A percentile compares a stretch with the other conserved stretches of the same genome.
Evolutionary conservation across 2,329 filamentous ascomycete genomes (phyloP).

Genomic region (Hymenoscyphus infarciens): DNA sequence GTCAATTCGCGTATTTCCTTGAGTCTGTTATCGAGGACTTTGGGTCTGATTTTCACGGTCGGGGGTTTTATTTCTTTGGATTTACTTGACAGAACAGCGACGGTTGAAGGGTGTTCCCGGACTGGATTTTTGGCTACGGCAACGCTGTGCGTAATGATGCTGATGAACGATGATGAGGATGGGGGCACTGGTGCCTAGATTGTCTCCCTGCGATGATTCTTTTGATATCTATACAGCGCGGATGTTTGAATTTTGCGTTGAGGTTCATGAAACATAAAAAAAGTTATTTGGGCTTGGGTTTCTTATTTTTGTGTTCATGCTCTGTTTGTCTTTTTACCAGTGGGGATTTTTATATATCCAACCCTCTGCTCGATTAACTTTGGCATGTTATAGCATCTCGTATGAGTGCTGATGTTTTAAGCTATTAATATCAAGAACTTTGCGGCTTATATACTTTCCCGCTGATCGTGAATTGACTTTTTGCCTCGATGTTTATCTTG

Average conservation of each 20-base stretch:
- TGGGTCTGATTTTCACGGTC: not conserved
- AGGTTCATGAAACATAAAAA: not conserved
- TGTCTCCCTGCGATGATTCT: not conserved
- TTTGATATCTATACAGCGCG: not conserved
- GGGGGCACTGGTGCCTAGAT: not conserved
- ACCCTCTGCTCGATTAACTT: not conserved
- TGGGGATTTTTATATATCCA: not conserved
- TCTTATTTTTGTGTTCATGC: not conserved
- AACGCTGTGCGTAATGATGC: constrained; percentile 2
- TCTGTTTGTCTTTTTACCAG: not conserved
- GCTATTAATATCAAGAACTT: not conserved
- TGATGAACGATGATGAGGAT: not conserved
- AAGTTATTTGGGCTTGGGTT: not conserved
- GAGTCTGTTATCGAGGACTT: not conserved
- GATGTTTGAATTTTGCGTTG: not conserved
- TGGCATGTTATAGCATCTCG: not conserved
- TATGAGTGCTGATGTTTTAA: not conserved
- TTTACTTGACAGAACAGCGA: not conserved
- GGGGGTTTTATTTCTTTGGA: not conserved
- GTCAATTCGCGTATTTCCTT: not conserved
- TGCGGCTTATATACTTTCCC: not conserved
- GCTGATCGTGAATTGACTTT: not conserved
- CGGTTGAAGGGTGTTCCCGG: not conserved
- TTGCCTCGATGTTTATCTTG: not conserved
- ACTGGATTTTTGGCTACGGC: not conserved